These are phyloP conservation scores for Mucor saturninus DNA, from an alignment of 371 early-diverging fungal species.

Conservation along the genomic window DNA sequence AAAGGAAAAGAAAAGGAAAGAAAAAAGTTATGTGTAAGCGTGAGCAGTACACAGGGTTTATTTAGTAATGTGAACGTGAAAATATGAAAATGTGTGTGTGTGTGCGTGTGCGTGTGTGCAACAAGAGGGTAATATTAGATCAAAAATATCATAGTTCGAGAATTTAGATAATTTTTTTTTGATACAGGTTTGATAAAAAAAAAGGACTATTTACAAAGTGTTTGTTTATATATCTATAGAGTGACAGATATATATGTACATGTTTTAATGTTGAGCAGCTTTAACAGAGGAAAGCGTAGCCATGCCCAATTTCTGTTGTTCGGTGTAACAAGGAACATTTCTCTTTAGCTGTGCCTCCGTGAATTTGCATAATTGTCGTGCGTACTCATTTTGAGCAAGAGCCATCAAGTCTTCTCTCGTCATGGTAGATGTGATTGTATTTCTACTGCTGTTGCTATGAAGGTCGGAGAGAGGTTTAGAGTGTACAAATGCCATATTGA, in stretches of 20 bases:
- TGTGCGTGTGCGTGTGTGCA: slow-evolving; percentile 2
- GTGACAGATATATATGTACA: background rate
- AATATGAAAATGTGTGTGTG: too few species aligned
- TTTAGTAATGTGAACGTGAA: background rate
- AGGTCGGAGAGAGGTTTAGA: slow-evolving; percentile 8
- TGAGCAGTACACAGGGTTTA: background rate
- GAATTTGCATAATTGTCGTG: slow-evolving; percentile 43
- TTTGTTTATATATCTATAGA: background rate
- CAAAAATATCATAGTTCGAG: background rate
- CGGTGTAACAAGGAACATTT: slow-evolving; percentile 37
- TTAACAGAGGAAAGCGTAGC: slow-evolving; percentile 11
- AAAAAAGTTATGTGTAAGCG: background rate
- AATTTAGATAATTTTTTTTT: background rate
- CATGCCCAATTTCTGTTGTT: slow-evolving; percentile 12
- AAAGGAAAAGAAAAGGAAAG: slow-evolving; percentile 1
- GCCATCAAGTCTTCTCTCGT: slow-evolving; percentile 37
- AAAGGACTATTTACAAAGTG: slow-evolving; percentile 10
- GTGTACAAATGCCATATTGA: slow-evolving; percentile 16
- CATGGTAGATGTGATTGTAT: slow-evolving; percentile 12
- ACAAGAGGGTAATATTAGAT: background rate
- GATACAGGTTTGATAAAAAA: background rate
- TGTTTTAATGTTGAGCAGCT: slow-evolving; percentile 7
- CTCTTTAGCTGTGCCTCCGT: slow-evolving; percentile 42
- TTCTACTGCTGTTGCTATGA: background rate
- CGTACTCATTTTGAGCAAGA: slow-evolving; percentile 48